These are phyloP conservation scores for Amyloporia xantha DNA, from an alignment of 768 basidiomycete species.

Conservation along the genomic window DNA sequence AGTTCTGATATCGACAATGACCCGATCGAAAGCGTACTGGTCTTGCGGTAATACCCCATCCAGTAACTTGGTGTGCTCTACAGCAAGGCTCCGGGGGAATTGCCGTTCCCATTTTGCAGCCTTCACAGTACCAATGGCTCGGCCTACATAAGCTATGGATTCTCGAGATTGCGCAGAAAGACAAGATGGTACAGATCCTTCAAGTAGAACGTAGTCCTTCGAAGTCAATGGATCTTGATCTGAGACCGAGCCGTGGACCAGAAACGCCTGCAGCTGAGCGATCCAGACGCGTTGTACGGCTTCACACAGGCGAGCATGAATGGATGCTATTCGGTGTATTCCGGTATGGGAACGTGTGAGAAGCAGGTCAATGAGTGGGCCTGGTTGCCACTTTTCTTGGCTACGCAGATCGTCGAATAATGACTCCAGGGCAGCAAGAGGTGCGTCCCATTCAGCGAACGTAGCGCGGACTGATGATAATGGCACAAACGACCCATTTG, in stretches of 20 bases:
- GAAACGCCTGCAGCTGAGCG: conserved; percentile 72
- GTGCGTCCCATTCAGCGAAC: conserved; percentile 87
- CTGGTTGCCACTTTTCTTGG: conserved; percentile 56
- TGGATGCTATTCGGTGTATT: conserved; percentile 65
- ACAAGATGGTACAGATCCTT: conserved; percentile 69
- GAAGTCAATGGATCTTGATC: conserved; percentile 59
- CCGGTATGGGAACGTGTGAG: conserved; percentile 69
- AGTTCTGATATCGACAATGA: conserved; percentile 67
- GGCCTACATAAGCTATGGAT: conserved; percentile 81
- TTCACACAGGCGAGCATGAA: conserved; percentile 62
- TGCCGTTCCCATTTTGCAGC: conserved; percentile 74
- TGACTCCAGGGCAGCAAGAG: conserved; percentile 62
- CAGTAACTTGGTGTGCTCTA: conserved; percentile 58
- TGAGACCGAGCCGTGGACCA: conserved; percentile 71
- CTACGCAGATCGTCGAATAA: conserved; percentile 59
- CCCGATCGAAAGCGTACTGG: conserved; percentile 66
- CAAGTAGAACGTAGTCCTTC: conserved; percentile 49
- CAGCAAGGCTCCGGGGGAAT: conserved; percentile 59
- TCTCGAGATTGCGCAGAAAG: conserved; percentile 66
- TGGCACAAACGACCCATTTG: conserved; percentile 78
- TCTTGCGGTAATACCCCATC: conserved; percentile 69
- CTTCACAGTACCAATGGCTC: conserved; percentile 80
- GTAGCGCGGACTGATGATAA: conserved; percentile 76
- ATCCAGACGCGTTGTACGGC: conserved; percentile 82
- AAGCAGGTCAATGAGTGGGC: conserved; percentile 76